Conservation (phyloP, 163 green algal genomes). For the Coccomyxa subellipsoidea region DNA sequence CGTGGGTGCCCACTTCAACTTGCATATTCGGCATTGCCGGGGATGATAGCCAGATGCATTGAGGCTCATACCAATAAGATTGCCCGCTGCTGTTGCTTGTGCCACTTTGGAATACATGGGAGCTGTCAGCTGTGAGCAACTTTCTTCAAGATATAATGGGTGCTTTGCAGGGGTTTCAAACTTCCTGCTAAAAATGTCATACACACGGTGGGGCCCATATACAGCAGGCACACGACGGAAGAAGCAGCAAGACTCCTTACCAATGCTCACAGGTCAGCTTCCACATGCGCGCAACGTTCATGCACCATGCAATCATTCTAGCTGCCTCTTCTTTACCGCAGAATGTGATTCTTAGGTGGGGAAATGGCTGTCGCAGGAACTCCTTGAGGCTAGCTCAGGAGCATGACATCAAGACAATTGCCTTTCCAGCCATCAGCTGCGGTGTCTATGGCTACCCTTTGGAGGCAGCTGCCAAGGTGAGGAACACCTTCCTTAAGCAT, state of each 20-base stretch:
- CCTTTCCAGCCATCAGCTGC: constrained; percentile 83
- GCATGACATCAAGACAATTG: constrained; percentile 52
- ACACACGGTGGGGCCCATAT: constrained; percentile 84
- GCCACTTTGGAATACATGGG: too few species aligned
- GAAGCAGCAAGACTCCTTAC: constrained; percentile 55
- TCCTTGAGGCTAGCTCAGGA: constrained; percentile 57
- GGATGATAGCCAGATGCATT: too few species aligned
- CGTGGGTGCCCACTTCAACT: background rate
- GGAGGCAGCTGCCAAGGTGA: constrained; percentile 45
- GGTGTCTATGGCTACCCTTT: constrained; percentile 76
- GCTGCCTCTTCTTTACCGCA: too few species aligned
- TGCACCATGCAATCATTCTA: background rate
- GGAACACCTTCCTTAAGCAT: background rate
- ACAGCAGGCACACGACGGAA: constrained; percentile 26
- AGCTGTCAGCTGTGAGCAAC: too few species aligned
- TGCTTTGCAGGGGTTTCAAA: constrained; percentile 48
- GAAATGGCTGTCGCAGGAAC: constrained; percentile 31
- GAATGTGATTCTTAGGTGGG: too few species aligned
- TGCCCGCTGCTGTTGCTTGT: too few species aligned
- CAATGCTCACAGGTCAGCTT: constrained; percentile 54
- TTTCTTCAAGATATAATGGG: background rate
- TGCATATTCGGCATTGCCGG: too few species aligned
- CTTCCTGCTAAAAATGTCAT: constrained; percentile 71
- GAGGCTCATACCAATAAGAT: too few species aligned
- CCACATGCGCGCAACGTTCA: background rate